A percentile compares a stretch with the other conserved stretches of the same genome.
Evolutionary conservation across 345 rosid genomes (phyloP).

Genomic region (Dovyalis caffra): DNA sequence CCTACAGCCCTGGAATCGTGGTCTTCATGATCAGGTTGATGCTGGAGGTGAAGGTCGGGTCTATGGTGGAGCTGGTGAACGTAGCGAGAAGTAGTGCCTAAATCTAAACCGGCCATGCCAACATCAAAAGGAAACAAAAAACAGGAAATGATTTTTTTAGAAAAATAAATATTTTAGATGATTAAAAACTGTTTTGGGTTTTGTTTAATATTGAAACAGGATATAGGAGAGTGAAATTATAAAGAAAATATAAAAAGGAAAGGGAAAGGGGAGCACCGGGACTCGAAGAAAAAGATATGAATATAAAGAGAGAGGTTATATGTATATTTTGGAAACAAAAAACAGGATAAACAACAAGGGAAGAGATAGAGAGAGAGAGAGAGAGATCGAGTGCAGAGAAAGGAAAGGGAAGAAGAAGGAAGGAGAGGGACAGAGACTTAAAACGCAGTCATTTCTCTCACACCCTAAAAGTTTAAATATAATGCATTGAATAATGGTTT

Average conservation of each 20-base stretch:
- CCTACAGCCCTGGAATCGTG: slow-evolving; percentile 31
- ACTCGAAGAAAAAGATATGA: slow-evolving; percentile 18
- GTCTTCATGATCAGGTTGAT: slow-evolving; percentile 49
- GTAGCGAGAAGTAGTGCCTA: slow-evolving; percentile 53
- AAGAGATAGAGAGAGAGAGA: not conserved
- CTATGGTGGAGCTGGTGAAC: slow-evolving; percentile 49
- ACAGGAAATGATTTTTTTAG: slow-evolving; percentile 19
- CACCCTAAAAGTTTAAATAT: slow-evolving; percentile 1
- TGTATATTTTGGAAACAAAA: slow-evolving; percentile 14
- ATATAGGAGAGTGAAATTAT: slow-evolving; percentile 17
- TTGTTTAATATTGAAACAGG: slow-evolving; percentile 12
- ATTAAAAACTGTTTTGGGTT: slow-evolving; percentile 33
- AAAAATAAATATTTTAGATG: slow-evolving; percentile 21
- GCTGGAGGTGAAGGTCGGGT: slow-evolving; percentile 60
- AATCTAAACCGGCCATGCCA: slow-evolving; percentile 67
- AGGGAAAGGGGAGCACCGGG: slow-evolving; percentile 16
- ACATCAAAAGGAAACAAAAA: slow-evolving; percentile 35
- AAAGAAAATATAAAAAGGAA: slow-evolving; percentile 22
- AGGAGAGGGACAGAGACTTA: slow-evolving; percentile 10
- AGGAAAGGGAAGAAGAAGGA: not conserved
- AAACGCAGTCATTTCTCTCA: slow-evolving; percentile 26
- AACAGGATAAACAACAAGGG: not conserved
- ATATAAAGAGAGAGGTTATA: not conserved
- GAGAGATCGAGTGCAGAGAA: slow-evolving; percentile 4
- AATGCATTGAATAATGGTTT: slow-evolving; percentile 12